Evolutionary conservation across 2,329 filamentous ascomycete species (phyloP).

Genomic region (Tolypocladium inflatum): DNA sequence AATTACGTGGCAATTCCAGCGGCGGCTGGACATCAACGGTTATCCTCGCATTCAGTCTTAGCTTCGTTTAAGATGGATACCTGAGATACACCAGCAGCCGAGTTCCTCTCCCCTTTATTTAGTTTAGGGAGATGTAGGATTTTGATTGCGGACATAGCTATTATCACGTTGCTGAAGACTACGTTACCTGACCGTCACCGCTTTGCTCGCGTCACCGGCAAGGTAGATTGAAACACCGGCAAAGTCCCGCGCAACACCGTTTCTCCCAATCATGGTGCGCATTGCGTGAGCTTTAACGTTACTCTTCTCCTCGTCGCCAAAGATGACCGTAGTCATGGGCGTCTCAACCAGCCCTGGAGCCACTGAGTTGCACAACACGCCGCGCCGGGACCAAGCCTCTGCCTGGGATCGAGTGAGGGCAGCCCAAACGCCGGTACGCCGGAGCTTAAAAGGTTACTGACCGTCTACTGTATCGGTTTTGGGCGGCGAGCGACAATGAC

Average conservation of each 20-base stretch:
- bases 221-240: constrained; percentile 18
- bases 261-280: constrained; percentile 20
- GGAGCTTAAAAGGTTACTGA: no score
- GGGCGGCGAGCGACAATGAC: no score
- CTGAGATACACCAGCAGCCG: no score
- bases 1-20: no score
- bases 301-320: constrained; percentile 10
- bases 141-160: not conserved
- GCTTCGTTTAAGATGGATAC: no score
- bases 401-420: constrained; percentile 19
- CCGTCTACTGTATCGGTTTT: no score
- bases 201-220: constrained; percentile 18
- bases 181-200: constrained; percentile 23
- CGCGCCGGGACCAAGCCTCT: constrained; percentile 22
- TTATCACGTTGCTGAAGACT: constrained; percentile 17
- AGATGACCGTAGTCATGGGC: constrained; percentile 11
- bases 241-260: constrained; percentile 21
- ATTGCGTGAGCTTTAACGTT: constrained; percentile 15
- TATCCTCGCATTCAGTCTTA: no score
- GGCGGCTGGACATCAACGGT: no score
- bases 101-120: no score
- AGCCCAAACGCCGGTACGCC: no score
- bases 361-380: constrained; percentile 23
- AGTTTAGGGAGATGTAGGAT: no score
- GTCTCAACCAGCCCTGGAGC: constrained; percentile 22